Percentiles rank a stretch among this genome's conserved stretches.
Evolutionary conservation across 2,329 filamentous ascomycete genomes (phyloP).

Genomic region (Alternaria consortialis): DNA sequence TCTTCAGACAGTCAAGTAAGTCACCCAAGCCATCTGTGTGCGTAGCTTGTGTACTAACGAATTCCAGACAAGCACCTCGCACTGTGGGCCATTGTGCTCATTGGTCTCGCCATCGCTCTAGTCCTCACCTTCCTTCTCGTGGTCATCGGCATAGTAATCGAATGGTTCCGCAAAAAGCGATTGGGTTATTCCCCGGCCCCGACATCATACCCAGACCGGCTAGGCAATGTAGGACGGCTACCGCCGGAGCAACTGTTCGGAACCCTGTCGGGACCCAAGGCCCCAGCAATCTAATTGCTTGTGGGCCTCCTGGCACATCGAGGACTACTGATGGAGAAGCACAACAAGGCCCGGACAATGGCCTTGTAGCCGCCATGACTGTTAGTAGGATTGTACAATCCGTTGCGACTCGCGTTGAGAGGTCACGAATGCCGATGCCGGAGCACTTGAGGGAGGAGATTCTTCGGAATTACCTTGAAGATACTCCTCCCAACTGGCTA

Average conservation of each 20-base stretch:
- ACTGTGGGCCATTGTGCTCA: slow-evolving; percentile 80
- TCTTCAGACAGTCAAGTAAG: slow-evolving; percentile 73
- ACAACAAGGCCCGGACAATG: background rate
- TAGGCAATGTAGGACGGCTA: slow-evolving; percentile 59
- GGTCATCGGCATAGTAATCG: slow-evolving; percentile 75
- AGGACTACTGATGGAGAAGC: background rate
- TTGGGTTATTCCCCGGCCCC: slow-evolving; percentile 84
- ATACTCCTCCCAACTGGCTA: background rate
- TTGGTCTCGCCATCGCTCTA: slow-evolving; percentile 80
- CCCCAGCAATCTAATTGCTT: slow-evolving; percentile 42
- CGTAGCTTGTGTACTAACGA: slow-evolving; percentile 16
- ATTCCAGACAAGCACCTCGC: slow-evolving; percentile 66
- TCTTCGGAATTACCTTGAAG: background rate
- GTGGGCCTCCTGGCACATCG: background rate
- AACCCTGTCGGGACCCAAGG: slow-evolving; percentile 43
- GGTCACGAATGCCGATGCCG: background rate
- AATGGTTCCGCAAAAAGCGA: slow-evolving; percentile 77
- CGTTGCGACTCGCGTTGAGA: background rate
- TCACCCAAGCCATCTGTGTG: slow-evolving; percentile 25
- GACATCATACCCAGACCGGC: slow-evolving; percentile 61
- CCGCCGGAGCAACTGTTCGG: slow-evolving; percentile 58
- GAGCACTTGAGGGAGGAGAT: background rate
- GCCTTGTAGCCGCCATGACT: background rate
- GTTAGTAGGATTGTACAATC: background rate
- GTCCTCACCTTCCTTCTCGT: slow-evolving; percentile 81